Evolutionary conservation across 768 basidiomycete genomes (phyloP).

Genomic region (Leccinum uliginosum): DNA sequence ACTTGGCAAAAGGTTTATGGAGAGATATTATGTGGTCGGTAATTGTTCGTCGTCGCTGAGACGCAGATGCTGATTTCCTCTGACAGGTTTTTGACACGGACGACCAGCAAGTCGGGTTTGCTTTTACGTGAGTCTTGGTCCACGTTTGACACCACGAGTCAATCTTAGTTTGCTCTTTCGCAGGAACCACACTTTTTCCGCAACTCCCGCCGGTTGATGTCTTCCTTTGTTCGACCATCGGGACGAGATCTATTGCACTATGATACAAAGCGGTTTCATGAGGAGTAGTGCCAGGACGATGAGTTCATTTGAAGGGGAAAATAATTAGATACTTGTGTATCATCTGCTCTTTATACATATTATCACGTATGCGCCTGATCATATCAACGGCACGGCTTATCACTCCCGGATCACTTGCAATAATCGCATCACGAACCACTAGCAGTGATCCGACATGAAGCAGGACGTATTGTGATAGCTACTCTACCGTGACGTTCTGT

Average conservation of each 20-base stretch:
- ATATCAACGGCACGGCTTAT: background rate
- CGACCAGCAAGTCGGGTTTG: background rate
- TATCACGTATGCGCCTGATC: background rate
- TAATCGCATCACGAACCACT: background rate
- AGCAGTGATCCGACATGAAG: background rate
- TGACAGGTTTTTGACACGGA: background rate
- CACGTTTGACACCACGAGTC: background rate
- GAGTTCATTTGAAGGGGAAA: background rate
- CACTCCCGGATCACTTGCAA: too few species aligned
- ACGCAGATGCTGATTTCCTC: background rate
- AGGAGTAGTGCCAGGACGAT: background rate
- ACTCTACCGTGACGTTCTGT: background rate
- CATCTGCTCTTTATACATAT: background rate
- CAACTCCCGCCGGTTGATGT: background rate
- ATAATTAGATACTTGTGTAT: background rate
- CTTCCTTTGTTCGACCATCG: background rate
- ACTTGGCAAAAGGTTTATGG: background rate
- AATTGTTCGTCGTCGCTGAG: background rate
- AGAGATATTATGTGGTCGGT: background rate
- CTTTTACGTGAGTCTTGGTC: background rate
- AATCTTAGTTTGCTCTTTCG: background rate
- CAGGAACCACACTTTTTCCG: background rate
- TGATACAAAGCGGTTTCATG: background rate
- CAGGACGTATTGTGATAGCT: background rate
- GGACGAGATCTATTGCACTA: background rate